phyloP scores from a whole-genome alignment of 2,329 filamentous ascomycete genomes.

The Pochonia chlamydosporia region DNA sequence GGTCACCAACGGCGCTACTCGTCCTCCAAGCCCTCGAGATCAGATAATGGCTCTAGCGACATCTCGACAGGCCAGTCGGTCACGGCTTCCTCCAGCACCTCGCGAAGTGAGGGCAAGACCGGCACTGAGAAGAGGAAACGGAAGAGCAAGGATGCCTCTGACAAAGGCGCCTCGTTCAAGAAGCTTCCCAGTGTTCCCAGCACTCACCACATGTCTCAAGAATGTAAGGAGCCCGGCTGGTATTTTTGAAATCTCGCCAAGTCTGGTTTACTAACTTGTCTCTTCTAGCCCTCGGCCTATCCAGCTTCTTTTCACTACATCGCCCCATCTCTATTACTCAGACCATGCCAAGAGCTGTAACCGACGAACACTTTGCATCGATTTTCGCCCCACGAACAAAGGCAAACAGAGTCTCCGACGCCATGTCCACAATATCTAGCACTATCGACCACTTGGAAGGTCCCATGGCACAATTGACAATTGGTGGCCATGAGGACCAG shows the following conservation, averaged over 20 bases:
- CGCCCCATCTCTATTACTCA: slow-evolving; percentile 86
- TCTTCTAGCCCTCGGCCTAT: slow-evolving; percentile 70
- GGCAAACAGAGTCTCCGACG: slow-evolving; percentile 48
- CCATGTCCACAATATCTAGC: slow-evolving; percentile 60
- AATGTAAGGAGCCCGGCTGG: slow-evolving; percentile 48
- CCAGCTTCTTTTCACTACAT: slow-evolving; percentile 93
- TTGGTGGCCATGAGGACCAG: slow-evolving; percentile 35
- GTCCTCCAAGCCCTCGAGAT: slow-evolving; percentile 57
- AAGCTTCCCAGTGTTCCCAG: slow-evolving; percentile 69
- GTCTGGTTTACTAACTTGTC: not conserved
- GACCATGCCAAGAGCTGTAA: slow-evolving; percentile 68
- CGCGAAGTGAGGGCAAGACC: slow-evolving; percentile 36
- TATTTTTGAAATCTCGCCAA: not conserved
- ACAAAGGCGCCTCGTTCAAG: slow-evolving; percentile 39
- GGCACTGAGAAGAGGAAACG: slow-evolving; percentile 50
- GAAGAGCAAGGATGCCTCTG: slow-evolving; percentile 48
- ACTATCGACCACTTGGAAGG: slow-evolving; percentile 55
- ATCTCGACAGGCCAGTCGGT: slow-evolving; percentile 45
- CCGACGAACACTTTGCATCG: slow-evolving; percentile 70
- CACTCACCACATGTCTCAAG: slow-evolving; percentile 64
- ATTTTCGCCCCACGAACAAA: slow-evolving; percentile 65
- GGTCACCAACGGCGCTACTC: slow-evolving; percentile 51
- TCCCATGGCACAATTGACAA: slow-evolving; percentile 48
- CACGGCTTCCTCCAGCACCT: slow-evolving; percentile 38
- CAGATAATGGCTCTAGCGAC: slow-evolving; percentile 49